These are phyloP conservation scores for Trichopus zeylanicus DNA, from an alignment of 116 monocot species.

Conservation along the genomic window DNA sequence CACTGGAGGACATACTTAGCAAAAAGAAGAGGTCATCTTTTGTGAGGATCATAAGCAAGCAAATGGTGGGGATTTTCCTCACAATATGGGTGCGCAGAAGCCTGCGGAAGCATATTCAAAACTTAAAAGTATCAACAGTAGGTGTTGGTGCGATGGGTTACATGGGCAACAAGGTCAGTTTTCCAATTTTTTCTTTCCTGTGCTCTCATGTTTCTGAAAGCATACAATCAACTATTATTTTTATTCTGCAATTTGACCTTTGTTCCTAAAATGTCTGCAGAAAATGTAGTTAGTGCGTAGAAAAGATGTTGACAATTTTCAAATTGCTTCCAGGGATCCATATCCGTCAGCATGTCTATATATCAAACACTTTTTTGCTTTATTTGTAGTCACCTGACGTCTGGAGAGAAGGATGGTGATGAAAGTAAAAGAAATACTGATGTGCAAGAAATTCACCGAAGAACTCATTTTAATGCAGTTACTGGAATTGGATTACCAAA, in stretches of 20 bases:
- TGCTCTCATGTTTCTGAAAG: no score
- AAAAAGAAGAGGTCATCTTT: conserved; percentile 45
- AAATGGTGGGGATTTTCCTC: conserved; percentile 62
- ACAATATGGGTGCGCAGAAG: conserved; percentile 49
- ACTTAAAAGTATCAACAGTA: conserved; percentile 53
- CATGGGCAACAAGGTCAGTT: conserved; percentile 64
- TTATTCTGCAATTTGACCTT: no score
- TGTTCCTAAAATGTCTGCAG: no score
- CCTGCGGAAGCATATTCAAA: conserved; percentile 41
- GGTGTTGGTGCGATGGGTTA: conserved; percentile 74
- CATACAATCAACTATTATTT: no score
- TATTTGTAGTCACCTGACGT: conserved; percentile 67
- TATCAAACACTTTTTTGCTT: conserved; percentile 97
- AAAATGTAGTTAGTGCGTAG: neutral
- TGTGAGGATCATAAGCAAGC: conserved; percentile 80
- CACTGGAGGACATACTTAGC: conserved; percentile 11
- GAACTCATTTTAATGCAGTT: conserved; percentile 58
- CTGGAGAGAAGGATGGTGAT: conserved; percentile 91
- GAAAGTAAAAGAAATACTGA: conserved; percentile 74
- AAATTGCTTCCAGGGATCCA: conserved; percentile 69
- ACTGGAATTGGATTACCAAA: conserved; percentile 31
- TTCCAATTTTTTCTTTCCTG: neutral
- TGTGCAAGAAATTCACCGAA: conserved; percentile 77
- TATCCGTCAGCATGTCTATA: conserved; percentile 97
- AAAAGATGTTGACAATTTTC: conserved; percentile 6